Evolutionary conservation across 2,329 filamentous ascomycete species (phyloP).

Genomic region (Stachybotrys elegans): DNA sequence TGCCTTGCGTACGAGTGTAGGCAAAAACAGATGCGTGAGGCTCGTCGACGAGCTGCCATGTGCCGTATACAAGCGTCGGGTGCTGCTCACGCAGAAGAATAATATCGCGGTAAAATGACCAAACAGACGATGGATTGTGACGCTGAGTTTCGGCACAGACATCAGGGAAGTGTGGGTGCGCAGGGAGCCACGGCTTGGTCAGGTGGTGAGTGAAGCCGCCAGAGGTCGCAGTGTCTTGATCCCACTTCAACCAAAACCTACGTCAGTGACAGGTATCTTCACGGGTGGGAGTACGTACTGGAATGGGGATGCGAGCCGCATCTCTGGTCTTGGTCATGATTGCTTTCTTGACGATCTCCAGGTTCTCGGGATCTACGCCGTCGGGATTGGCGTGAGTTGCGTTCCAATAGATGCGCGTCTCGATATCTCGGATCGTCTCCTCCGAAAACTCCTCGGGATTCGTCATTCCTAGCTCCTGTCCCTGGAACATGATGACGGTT

Average conservation of each 20-base stretch:
- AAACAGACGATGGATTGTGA: not conserved
- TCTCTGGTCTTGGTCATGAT: slow-evolving; percentile 43
- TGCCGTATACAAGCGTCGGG: not conserved
- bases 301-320: slow-evolving; percentile 59
- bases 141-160: not conserved
- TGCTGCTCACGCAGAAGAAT: not conserved
- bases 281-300: not conserved
- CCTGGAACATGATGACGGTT: slow-evolving; percentile 63
- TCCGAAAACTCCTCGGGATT: slow-evolving; percentile 57
- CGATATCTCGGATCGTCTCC: slow-evolving; percentile 45
- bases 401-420: slow-evolving; percentile 33
- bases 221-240: not conserved
- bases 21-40: not conserved
- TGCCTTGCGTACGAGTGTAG: not conserved
- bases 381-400: slow-evolving; percentile 19
- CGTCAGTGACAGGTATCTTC: not conserved
- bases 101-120: not conserved
- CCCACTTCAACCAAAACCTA: not conserved
- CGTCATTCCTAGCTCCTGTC: slow-evolving; percentile 60
- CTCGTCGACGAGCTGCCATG: not conserved
- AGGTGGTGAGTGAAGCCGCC: not conserved
- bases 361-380: slow-evolving; percentile 19
- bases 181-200: not conserved
- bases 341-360: slow-evolving; percentile 28
- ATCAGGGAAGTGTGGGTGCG: not conserved